Conservation (phyloP, 1,284 basidiomycete genomes). For the Papiliotrema nemorosa region DNA sequence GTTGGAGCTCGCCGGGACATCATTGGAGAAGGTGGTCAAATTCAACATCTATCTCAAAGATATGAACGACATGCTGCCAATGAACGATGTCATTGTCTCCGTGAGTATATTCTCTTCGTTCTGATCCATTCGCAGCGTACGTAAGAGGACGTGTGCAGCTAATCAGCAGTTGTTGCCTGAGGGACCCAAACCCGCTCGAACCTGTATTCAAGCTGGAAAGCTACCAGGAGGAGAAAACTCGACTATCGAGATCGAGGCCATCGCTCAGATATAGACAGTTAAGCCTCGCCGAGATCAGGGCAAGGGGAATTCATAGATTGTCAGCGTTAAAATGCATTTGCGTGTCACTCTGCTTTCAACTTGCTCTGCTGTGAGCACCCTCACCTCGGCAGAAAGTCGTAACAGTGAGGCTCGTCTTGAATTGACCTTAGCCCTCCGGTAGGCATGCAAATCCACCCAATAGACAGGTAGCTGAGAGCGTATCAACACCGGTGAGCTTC, state of each 20-base stretch:
- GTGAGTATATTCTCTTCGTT: slow-evolving; percentile 11
- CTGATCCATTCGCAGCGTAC: neutral
- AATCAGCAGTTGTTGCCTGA: slow-evolving; percentile 7
- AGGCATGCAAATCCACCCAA: no score
- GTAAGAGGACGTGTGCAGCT: neutral
- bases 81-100: slow-evolving; percentile 28
- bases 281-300: neutral
- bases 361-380: no score
- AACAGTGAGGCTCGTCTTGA: no score
- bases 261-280: slow-evolving; percentile 24
- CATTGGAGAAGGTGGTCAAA: slow-evolving; percentile 84
- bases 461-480: no score
- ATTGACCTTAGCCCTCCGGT: no score
- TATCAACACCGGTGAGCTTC: neutral
- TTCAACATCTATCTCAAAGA: slow-evolving; percentile 53
- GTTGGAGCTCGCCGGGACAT: slow-evolving; percentile 33
- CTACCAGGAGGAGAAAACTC: slow-evolving; percentile 17
- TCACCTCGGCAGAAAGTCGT: no score
- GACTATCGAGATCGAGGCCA: slow-evolving; percentile 32
- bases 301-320: neutral
- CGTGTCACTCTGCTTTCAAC: no score
- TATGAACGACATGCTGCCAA: slow-evolving; percentile 26
- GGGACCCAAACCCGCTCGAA: slow-evolving; percentile 19
- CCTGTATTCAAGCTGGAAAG: slow-evolving; percentile 28
- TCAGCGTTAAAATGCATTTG: neutral